Base-by-base conservation (phyloP, 495 filamentous ascomycete genomes). In the Stereocaulon alpinum region DNA sequence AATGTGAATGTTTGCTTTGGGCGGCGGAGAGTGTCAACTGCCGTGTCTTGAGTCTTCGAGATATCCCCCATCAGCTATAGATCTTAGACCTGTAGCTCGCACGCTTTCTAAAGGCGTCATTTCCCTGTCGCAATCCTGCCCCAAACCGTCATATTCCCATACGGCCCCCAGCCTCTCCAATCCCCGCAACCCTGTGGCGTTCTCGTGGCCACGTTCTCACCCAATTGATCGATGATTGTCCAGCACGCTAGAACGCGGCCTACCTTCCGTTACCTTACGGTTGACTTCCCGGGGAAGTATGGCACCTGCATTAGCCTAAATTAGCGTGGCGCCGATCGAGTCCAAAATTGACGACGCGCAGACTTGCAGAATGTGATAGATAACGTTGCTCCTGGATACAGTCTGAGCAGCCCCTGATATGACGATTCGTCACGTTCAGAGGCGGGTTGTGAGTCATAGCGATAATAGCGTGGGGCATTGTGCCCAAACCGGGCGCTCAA, bases 291-390 rank as follows among this genome's bases (percentile, higher is more conserved):
- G 32, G n/a, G 14, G 29, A 52, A 52, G 42, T 29, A 48, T 40
- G 42, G 43, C 24, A 32, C 47, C 24, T 59, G 57, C 57, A 52
- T 34, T 59, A 59, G 57, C 47, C 24, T 59, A 47, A 47, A 59
- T 45, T 59, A 59, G 57, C 57, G 57, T 30, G 4, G 11, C n/a
- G 37, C 40, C 22, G 14, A 42, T 27, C 56, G 9, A 43, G 22
- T 37, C 20, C 22, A 41, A 43, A 56, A 1, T 14, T 3, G 24
- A 29, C 11, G 20, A 11, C 40, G 34, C 15, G 24, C 40, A 44
- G 10, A 14, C 11, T 43, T 15, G n/a, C 17, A 17, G 18, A 29
- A 56, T 43, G 52, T 55, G 37, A 55, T 10, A 2, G 20, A 6
- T 44, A 30, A 56, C 40, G 17, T 43, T 18, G 37, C 20, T 40